Percentiles rank a stretch among this genome's conserved stretches.
Evolutionary conservation across 805 yeast species (phyloP).

Genomic region (Kuraishia hungarica): DNA sequence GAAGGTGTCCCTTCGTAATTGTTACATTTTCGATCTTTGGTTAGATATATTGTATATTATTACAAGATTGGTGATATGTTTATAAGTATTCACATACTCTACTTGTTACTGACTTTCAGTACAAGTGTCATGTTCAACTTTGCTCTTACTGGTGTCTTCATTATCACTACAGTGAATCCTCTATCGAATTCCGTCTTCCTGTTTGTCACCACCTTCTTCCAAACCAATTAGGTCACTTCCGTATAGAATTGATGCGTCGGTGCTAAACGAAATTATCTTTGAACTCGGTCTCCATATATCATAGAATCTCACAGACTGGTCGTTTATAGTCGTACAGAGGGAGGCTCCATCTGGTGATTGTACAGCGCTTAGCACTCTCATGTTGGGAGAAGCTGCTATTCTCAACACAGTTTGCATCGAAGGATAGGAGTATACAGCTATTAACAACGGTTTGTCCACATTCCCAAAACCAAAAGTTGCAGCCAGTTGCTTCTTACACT

Average conservation of each 20-base stretch:
- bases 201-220: slow-evolving; percentile 40
- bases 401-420: slow-evolving; percentile 36
- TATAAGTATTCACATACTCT: too few relatives aligned
- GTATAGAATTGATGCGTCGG: slow-evolving; percentile 17
- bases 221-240: slow-evolving; percentile 53
- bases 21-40: background rate
- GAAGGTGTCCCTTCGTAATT: slow-evolving; percentile 80
- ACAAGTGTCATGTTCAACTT: background rate
- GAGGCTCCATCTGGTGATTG: slow-evolving; percentile 54
- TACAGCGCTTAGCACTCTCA: slow-evolving; percentile 60
- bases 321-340: slow-evolving; percentile 70
- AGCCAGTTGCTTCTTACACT: slow-evolving; percentile 49
- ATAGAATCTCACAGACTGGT: slow-evolving; percentile 69
- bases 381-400: slow-evolving; percentile 39
- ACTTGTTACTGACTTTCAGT: background rate
- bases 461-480: slow-evolving; percentile 82
- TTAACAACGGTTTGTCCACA: slow-evolving; percentile 36
- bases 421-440: slow-evolving; percentile 64
- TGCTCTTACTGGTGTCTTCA: background rate
- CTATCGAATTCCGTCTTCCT: slow-evolving; percentile 18
- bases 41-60: background rate
- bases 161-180: background rate
- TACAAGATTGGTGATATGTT: too few relatives aligned
- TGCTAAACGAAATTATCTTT: slow-evolving; percentile 5
- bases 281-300: slow-evolving; percentile 51